Evolutionary conservation across 768 basidiomycete genomes (phyloP).

Genomic region (Termitomyces sp.): DNA sequence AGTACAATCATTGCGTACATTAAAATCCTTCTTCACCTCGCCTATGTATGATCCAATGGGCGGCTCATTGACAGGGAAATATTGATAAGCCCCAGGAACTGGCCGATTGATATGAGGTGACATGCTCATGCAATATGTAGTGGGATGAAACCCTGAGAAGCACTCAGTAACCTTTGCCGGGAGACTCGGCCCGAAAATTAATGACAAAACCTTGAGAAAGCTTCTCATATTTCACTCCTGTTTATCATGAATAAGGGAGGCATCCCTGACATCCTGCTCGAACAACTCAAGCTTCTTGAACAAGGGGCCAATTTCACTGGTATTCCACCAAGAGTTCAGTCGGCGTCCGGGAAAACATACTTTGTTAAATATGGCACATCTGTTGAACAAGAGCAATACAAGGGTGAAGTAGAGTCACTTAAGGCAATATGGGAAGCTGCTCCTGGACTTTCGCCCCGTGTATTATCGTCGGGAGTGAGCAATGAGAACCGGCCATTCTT

Average conservation of each 20-base stretch:
- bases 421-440: slow-evolving; percentile 58
- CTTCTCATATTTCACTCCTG: not conserved
- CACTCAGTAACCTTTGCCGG: not conserved
- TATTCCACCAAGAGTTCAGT: slow-evolving; percentile 38
- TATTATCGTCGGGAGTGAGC: slow-evolving; percentile 45
- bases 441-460: slow-evolving; percentile 55
- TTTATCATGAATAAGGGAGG: slow-evolving; percentile 6
- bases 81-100: slow-evolving; percentile 47
- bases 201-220: not conserved
- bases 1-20: slow-evolving; percentile 4
- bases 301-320: slow-evolving; percentile 42
- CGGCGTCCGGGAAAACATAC: slow-evolving; percentile 54
- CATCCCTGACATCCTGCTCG: slow-evolving; percentile 29
- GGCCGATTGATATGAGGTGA: slow-evolving; percentile 33
- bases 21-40: not conserved
- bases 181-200: not conserved
- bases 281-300: slow-evolving; percentile 44
- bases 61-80: slow-evolving; percentile 57
- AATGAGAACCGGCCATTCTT: slow-evolving; percentile 50
- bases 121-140: slow-evolving; percentile 5
- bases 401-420: slow-evolving; percentile 66
- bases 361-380: slow-evolving; percentile 55
- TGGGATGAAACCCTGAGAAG: not conserved
- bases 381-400: slow-evolving; percentile 56
- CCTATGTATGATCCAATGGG: slow-evolving; percentile 35